Base-by-base conservation (phyloP, 192 early-diverging fungal genomes). In the Entomortierella beljakovae region DNA sequence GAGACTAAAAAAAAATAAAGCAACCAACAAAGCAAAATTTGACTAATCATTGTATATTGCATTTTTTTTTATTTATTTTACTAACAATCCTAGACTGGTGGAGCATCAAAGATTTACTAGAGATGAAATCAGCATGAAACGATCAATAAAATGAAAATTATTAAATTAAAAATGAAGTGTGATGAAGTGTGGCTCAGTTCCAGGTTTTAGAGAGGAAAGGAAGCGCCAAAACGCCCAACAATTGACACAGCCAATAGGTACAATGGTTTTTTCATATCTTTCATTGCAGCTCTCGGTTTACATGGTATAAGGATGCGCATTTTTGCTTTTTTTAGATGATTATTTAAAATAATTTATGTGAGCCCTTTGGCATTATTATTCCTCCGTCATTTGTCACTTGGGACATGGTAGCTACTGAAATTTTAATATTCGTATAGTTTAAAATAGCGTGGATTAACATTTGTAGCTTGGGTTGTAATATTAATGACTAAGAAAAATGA, bases 81-180 rank as follows among this genome's bases (percentile, higher is more conserved):
- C 22, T 31, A 33, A 2, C 1, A 2, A 32, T 6, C 18, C 32
- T 57, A 68, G 66, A 35, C 66, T 38, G 66, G 66, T 32, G 66
- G 66, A 4, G 48, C 66, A 15, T 50, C 66, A 37, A 59, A 43
- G 57, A 59, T 68, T 57, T 68, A 60, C 48, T 60, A 58, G 34
- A 13, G 37, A 29, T 5, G 54, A 56, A 16, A 28, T 20, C 6
- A 48, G 15, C 11, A 22, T 25, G 29, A 10, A 29, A 13, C 13
- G 13, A 13, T 40, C 2, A 18, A 38, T 15, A 28, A 28, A 46
- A 46, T 26, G 25, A 46, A 6, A 6, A 32, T 18, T 0, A 13
- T 62, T 61, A 13, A 20, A 33, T 22, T n/a, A n/a, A n/a, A n/a
- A n/a, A n/a, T n/a, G n/a, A n/a, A n/a, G n/a, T n/a, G n/a, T n/a